Evolutionary conservation across 2,329 filamentous ascomycete species (phyloP), one percentile per base, ranked within the genome.

Genomic region (Pseudohalonectria lignicola): DNA sequence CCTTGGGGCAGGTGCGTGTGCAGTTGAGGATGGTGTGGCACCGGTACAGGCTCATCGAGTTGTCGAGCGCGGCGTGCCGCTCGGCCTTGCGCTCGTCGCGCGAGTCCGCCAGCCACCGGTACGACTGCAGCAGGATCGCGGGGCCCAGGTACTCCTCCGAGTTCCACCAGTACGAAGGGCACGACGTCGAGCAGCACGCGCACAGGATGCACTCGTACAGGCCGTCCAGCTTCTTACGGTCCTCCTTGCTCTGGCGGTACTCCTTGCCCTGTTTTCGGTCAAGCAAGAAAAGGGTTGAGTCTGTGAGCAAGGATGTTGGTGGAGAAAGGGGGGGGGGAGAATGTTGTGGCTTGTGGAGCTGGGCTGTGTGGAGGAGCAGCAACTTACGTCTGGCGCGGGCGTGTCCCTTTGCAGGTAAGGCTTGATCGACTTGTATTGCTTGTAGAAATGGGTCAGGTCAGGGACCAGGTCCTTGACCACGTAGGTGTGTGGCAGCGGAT

Each of bases 91-190:
- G 79, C 76, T 95, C 83, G 61, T 98, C 92, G 64, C 92, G 82
- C 31, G 86, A 93, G 62, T 98, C 92, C 56, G 81, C 83, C 49
- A 98, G 74, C 92, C 92, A 98, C 58, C 90, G 80, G 79, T 96
- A 98, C 8, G 87, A 94, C 69, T 98, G 92, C 49, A 98, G 79
- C 38, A 98, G 82, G 44, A 98, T 86, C 49, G 92, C 92, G 43
- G 92, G 92, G 46, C 92, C 92, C 36, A 98, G 85, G 70, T 98
- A 98, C 65, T 96, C 88, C 67, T 96, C 88, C 51, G 82, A 80
- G 73, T 98, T 98, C 92, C 92, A 98, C 92, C 92, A 98, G 75
- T 98, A 98, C 15, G 87, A 95, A n/a, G 92, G 92, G 74, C 92
- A 98, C 34, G 90, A 94, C 17, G 92, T 98, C 49, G 85, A 92